Conservation (phyloP, 2,329 filamentous ascomycete species). For the Cladorrhinum sp. region DNA sequence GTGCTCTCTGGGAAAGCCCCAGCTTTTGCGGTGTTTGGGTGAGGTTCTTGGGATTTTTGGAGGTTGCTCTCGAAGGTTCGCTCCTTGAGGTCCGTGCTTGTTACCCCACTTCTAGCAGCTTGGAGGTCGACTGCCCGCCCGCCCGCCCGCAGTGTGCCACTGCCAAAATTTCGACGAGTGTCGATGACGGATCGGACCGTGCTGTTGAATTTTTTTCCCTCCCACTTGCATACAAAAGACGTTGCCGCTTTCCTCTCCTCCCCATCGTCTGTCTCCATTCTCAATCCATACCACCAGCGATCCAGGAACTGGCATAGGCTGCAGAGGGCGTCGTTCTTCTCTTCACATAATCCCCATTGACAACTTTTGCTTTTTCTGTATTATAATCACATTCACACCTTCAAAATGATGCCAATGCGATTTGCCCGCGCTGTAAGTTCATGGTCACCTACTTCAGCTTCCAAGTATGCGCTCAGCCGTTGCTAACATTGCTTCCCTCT, state of each 20-base stretch:
- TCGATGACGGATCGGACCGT: constrained; percentile 22
- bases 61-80: neutral
- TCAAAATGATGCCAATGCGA: constrained; percentile 29
- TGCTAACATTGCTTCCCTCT: constrained; percentile 59
- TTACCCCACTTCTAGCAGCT: neutral
- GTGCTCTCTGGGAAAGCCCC: neutral
- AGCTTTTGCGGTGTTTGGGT: neutral
- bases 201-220: constrained; percentile 25
- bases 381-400: constrained; percentile 20
- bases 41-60: neutral
- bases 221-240: constrained; percentile 24
- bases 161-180: constrained; percentile 26
- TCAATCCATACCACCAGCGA: constrained; percentile 14
- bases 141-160: neutral
- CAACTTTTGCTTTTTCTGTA: constrained; percentile 21
- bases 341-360: constrained; percentile 17
- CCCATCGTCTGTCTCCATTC: constrained; percentile 18
- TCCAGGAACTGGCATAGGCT: neutral
- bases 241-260: constrained; percentile 9
- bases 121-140: neutral
- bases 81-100: neutral
- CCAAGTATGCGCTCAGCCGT: neutral
- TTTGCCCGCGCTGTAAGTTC: constrained; percentile 29
- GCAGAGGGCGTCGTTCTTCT: constrained; percentile 7
- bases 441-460: neutral